Evolutionary conservation across 1,284 basidiomycete species (phyloP), one percentile per base, ranked within the genome.

Genomic region (Malassezia vespertilionis): DNA sequence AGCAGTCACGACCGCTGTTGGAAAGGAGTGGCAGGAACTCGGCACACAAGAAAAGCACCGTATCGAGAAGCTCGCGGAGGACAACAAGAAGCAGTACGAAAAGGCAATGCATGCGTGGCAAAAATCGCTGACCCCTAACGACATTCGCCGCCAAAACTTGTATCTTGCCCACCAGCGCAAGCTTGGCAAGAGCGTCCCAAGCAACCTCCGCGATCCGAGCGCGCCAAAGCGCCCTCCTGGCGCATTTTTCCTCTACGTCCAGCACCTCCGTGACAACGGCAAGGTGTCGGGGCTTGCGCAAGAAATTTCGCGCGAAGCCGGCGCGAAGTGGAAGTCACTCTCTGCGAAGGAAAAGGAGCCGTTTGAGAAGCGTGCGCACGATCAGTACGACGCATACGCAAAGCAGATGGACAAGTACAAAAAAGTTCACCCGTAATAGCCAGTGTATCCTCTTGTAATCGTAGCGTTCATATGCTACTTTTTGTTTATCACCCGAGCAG

Each of bases 91-190:
- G 23, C 38, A 50, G 30, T 65, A 67, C 52, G 56, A 58, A 40
- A 52, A 50, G 28, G 63, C 47, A 4, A 49, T 67, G 24, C 47
- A 54, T 41, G 44, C 51, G 27, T 68, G 65, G 65, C 53, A 56
- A 31, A 52, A 55, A 8, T 37, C 40, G 24, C 52, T 68, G 15
- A 59, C 63, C 5, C 52, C 65, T 21, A 62, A 65, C 8, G 65
- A 66, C 44, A 61, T 68, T 43, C 49, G 55, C 51, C 56, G 63
- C 14, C 61, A 68, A 52, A 66, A 68, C 46, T 54, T 53, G 18
- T 68, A 60, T 46, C 52, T 61, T 26, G 37, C 45, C 20, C 43
- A 52, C 34, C 63, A 63, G 52, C 54, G 59, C 35, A 63, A 61
- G 47, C 45, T 46, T 38, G 61, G 63, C 38, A 55, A 57, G 56